Evolutionary conservation across 331 rosid genomes (phyloP).

Genomic region (Stylosanthes scabra): DNA sequence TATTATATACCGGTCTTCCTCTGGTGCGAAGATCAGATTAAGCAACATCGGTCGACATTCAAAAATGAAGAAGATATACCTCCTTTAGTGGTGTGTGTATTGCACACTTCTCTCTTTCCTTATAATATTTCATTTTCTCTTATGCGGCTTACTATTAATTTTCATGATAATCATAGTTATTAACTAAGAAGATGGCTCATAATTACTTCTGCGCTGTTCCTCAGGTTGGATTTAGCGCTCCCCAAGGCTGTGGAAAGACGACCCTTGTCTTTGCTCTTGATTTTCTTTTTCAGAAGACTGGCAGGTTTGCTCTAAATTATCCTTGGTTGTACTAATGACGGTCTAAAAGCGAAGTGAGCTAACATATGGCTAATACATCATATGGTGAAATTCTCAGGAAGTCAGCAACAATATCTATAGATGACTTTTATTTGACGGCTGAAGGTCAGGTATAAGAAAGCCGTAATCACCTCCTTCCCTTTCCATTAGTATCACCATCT

Average conservation of each 20-base stretch:
- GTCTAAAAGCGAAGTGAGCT: conserved; percentile 12
- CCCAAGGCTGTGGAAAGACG: conserved; percentile 99
- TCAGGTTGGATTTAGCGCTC: conserved; percentile 97
- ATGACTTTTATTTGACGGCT: conserved; percentile 91
- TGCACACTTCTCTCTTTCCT: not conserved
- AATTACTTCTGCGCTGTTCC: conserved; percentile 7
- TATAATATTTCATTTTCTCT: not conserved
- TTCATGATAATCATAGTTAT: not conserved
- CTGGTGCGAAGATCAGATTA: conserved; percentile 86
- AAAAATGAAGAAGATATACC: conserved; percentile 77
- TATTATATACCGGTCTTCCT: conserved; percentile 91
- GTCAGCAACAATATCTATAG: conserved; percentile 85
- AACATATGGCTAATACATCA: no score
- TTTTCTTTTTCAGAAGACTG: conserved; percentile 66
- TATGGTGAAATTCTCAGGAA: conserved; percentile 69
- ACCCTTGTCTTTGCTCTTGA: conserved; percentile 93
- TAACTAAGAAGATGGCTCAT: not conserved
- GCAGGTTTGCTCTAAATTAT: conserved; percentile 57
- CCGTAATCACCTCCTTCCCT: conserved; percentile 15
- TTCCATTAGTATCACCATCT: not conserved
- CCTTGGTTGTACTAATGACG: conserved; percentile 14
- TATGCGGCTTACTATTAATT: not conserved
- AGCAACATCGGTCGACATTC: conserved; percentile 63
- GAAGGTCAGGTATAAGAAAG: conserved; percentile 69
- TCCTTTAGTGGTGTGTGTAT: conserved; percentile 75